phyloP scores from a whole-genome alignment of 1,284 basidiomycete species.

The Puccinia coronata region DNA sequence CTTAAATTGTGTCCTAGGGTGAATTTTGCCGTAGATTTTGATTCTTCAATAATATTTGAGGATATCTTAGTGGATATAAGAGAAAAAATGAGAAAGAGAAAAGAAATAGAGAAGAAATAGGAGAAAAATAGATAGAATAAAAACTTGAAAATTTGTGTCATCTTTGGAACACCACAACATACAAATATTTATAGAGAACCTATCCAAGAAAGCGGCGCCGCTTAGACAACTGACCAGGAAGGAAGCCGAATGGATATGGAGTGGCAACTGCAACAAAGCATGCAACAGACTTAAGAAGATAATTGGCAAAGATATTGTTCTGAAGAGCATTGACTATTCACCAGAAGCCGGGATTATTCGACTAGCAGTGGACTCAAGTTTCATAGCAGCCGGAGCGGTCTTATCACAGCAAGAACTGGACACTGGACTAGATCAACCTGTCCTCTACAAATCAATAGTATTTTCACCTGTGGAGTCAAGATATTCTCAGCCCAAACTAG shows the following conservation, averaged over 20 bases:
- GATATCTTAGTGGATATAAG: too few relatives aligned
- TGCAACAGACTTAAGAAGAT: background rate
- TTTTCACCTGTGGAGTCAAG: slow-evolving; percentile 26
- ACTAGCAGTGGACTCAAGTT: slow-evolving; percentile 15
- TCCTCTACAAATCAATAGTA: background rate
- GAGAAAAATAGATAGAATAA: too few relatives aligned
- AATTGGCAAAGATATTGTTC: background rate
- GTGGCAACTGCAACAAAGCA: background rate
- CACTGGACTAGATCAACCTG: background rate
- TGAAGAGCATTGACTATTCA: background rate
- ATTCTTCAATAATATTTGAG: too few relatives aligned
- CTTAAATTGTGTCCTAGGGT: too few relatives aligned
- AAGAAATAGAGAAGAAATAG: too few relatives aligned
- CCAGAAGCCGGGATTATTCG: background rate
- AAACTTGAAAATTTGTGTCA: too few relatives aligned
- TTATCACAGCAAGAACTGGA: background rate
- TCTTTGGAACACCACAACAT: too few relatives aligned
- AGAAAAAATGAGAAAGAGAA: too few relatives aligned
- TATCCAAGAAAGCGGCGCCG: background rate
- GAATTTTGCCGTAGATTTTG: too few relatives aligned
- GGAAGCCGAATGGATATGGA: background rate
- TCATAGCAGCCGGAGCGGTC: background rate
- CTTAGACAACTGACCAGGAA: background rate
- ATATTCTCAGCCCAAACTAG: slow-evolving; percentile 39
- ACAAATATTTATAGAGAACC: slow-evolving; percentile 10